phyloP scores from a whole-genome alignment of 2,329 filamentous ascomycete genomes.

The Trichoderma arundinaceum region DNA sequence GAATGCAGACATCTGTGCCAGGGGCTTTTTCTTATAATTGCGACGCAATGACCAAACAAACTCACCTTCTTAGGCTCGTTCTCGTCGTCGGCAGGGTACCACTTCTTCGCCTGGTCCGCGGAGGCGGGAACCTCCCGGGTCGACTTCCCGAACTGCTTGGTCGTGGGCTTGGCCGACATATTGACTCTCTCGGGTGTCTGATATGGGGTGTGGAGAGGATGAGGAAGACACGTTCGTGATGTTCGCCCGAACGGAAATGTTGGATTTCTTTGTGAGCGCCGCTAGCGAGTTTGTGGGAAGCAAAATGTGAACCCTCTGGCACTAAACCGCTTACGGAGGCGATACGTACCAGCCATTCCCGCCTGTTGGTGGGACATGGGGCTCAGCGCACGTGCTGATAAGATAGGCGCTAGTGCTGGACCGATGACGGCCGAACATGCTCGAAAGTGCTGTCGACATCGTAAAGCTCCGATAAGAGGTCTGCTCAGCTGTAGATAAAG shows the following conservation, averaged over 20 bases:
- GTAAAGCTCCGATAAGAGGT: conserved; percentile 36
- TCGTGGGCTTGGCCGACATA: conserved; percentile 77
- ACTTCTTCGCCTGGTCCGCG: conserved; percentile 95
- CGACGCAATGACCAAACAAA: conserved; percentile 45
- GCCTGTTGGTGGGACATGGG: conserved; percentile 41
- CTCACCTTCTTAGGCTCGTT: conserved; percentile 91
- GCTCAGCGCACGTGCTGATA: conserved; percentile 48
- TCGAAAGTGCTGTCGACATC: conserved; percentile 47
- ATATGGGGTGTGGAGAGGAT: conserved; percentile 49
- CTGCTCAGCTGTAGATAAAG: conserved; percentile 3
- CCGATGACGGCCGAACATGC: conserved; percentile 46
- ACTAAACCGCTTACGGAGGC: conserved; percentile 43
- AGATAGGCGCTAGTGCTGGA: conserved; percentile 37
- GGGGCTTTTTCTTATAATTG: conserved; percentile 7
- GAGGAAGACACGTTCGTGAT: conserved; percentile 47
- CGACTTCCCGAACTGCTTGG: conserved; percentile 98
- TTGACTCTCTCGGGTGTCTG: conserved; percentile 51
- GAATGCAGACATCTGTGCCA: conserved; percentile 25
- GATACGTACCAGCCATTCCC: conserved; percentile 32
- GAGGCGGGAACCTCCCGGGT: conserved; percentile 86
- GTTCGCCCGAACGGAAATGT: conserved; percentile 46
- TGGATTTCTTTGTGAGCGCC: conserved; percentile 51
- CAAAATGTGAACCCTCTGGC: conserved; percentile 52
- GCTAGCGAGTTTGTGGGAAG: conserved; percentile 52
- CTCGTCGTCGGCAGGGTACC: conserved; percentile 97